Evolutionary conservation across 345 rosid species (phyloP).

Genomic region (Bruguiera gymnorhiza): DNA sequence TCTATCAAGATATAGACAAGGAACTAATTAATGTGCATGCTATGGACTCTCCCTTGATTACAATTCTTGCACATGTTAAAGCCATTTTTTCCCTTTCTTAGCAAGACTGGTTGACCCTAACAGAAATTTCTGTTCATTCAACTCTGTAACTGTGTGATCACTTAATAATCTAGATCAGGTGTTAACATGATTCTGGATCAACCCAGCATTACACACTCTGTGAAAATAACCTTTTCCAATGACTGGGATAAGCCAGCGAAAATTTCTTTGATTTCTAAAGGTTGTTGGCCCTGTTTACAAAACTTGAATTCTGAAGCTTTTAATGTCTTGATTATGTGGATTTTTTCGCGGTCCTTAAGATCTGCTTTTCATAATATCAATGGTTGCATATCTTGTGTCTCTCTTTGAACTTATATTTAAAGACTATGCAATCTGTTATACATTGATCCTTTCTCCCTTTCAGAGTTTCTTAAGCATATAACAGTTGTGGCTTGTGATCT

Average conservation of each 20-base stretch:
- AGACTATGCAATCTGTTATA: neutral
- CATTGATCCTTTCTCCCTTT: neutral
- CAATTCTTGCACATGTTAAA: neutral
- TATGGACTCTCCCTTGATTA: neutral
- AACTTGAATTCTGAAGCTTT: neutral
- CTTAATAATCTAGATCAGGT: neutral
- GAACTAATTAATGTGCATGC: too few species aligned
- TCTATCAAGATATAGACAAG: too few species aligned
- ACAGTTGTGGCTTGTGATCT: constrained; percentile 13
- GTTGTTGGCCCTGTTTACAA: too few species aligned
- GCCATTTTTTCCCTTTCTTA: neutral
- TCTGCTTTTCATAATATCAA: neutral
- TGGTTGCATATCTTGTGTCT: too few species aligned
- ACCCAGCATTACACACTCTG: neutral
- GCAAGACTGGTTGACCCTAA: neutral
- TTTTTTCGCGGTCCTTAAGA: neutral
- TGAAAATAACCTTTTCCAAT: too few species aligned
- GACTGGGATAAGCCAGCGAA: too few species aligned
- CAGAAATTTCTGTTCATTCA: neutral
- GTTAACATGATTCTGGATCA: neutral
- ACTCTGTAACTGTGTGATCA: too few species aligned
- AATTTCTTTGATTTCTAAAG: too few species aligned
- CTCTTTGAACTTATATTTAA: too few species aligned
- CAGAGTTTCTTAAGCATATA: neutral
- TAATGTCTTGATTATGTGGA: neutral